A percentile compares a stretch with the other conserved stretches of the same genome.
Conservation (phyloP, 2,329 filamentous ascomycete genomes). For the Verticillium nubilum region DNA sequence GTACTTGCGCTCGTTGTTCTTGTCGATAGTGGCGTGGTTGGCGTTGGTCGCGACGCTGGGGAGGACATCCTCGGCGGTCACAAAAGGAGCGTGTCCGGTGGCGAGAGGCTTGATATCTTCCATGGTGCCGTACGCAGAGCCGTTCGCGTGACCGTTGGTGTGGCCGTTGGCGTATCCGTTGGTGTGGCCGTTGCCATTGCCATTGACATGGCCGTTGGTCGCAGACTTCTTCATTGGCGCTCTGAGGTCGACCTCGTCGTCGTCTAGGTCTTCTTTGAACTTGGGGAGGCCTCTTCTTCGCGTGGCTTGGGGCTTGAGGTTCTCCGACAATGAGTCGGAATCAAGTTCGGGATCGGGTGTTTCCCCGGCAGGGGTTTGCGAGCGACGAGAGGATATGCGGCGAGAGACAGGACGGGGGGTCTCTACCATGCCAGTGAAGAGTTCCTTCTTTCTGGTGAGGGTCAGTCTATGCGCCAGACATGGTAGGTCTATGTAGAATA, state of each 20-base stretch:
- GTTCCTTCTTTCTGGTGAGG: conserved; percentile 49
- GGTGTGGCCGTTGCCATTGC: conserved; percentile 22
- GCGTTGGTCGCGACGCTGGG: conserved; percentile 7
- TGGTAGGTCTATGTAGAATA: not conserved
- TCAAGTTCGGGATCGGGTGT: conserved; percentile 21
- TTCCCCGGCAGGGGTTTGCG: conserved; percentile 36
- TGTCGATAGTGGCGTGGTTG: conserved; percentile 3
- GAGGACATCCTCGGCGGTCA: not conserved
- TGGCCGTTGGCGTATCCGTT: conserved; percentile 23
- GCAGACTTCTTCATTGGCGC: not conserved
- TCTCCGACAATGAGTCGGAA: conserved; percentile 5
- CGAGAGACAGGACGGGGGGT: conserved; percentile 37
- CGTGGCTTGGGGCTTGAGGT: conserved; percentile 1
- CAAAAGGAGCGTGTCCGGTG: not conserved
- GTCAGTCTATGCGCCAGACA: conserved; percentile 2
- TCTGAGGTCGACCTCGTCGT: conserved; percentile 24
- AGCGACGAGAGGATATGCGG: conserved; percentile 36
- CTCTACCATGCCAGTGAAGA: conserved; percentile 57
- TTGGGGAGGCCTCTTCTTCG: conserved; percentile 43
- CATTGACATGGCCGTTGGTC: conserved; percentile 16
- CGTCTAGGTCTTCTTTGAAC: conserved; percentile 45
- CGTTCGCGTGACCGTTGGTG: conserved; percentile 8
- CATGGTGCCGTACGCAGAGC: conserved; percentile 10
- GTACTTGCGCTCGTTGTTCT: conserved; percentile 4
- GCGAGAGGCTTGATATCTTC: not conserved